Evolutionary conservation across 345 rosid species (phyloP), one percentile per base, ranked within the genome.

Genomic region (Syzygium grande): DNA sequence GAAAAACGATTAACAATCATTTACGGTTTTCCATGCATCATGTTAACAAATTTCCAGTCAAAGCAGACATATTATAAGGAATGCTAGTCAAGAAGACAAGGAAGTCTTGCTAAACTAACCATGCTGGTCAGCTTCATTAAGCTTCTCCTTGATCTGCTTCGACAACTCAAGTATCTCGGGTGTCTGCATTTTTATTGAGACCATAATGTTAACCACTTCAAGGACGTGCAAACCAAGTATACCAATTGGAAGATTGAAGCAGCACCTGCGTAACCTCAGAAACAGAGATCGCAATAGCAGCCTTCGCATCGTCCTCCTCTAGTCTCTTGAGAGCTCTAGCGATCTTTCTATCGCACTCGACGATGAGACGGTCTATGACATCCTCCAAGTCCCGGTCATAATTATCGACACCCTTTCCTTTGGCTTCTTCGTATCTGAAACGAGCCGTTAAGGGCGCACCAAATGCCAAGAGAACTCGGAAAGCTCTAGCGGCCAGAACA

Each of bases 241-340:
- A 46, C 30, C 84, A 86, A 83, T 9, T 4, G 7, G 52, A 56
- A 21, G 46, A 84, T 51, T 29, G 3, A 85, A 52, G 51, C 49
- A 53, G 88, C 85, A 98, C 99, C 99, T 90, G 99, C 27, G 99
- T 98, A 92, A 98, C 99, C 92, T 98, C 97, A 10, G 98, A 94
- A 58, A 98, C 99, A 16, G 99, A 97, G 89, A 98, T 98, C 19
- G 99, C 99, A 90, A 98, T 95, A 34, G 99, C 99, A 88, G 99
- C 99, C 94, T 98, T 98, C 19, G 99, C 99, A 89, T 98, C 99
- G n/a, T 98, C 99, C 89, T 96, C 99, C 90, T 98, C 99, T 84
- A 98, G 98, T 88, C 99, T 98, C 92, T 95, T 97, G 87, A 98
- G 96, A 58, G 99, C 99, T 90, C 99, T 94, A 87, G 94, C 93